phyloP scores from a whole-genome alignment of 2,329 filamentous ascomycete species.

The Talaromyces albobiverticillius region DNA sequence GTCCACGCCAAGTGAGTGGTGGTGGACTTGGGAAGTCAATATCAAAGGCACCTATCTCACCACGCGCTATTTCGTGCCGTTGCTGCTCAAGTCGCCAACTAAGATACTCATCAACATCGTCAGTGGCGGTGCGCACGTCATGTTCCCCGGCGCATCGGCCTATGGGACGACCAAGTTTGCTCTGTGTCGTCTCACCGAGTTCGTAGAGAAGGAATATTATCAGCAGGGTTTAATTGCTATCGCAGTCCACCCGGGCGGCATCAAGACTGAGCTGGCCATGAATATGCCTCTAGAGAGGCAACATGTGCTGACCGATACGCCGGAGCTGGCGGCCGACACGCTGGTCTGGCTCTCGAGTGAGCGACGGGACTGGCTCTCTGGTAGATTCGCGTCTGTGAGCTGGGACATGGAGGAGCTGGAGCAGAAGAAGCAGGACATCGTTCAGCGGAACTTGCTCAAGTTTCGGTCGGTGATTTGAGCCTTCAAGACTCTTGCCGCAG shows the following conservation, averaged over 20 bases:
- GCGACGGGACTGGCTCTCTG: conserved; percentile 45
- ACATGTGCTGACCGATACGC: conserved; percentile 32
- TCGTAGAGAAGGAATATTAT: conserved; percentile 44
- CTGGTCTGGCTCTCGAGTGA: conserved; percentile 43
- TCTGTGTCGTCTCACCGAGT: conserved; percentile 50
- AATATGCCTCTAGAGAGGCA: conserved; percentile 29
- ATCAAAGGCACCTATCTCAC: conserved; percentile 46
- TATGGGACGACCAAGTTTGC: conserved; percentile 53
- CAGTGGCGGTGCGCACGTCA: conserved; percentile 41
- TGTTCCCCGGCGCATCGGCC: conserved; percentile 33
- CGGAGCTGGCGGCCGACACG: conserved; percentile 42
- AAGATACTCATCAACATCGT: conserved; percentile 49
- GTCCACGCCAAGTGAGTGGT: conserved; percentile 34
- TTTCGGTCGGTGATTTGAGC: neutral
- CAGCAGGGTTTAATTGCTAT: conserved; percentile 42
- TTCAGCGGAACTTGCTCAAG: conserved; percentile 18
- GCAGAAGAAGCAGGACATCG: conserved; percentile 41
- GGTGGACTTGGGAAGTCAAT: conserved; percentile 46
- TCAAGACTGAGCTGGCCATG: conserved; percentile 38
- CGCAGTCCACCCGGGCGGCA: conserved; percentile 39
- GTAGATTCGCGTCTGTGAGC: conserved; percentile 43
- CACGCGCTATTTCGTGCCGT: conserved; percentile 44
- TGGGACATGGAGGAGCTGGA: conserved; percentile 51
- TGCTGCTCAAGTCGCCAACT: conserved; percentile 25
- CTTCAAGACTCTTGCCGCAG: neutral